Conservation (phyloP, 768 basidiomycete genomes). For the Collybia nuda region DNA sequence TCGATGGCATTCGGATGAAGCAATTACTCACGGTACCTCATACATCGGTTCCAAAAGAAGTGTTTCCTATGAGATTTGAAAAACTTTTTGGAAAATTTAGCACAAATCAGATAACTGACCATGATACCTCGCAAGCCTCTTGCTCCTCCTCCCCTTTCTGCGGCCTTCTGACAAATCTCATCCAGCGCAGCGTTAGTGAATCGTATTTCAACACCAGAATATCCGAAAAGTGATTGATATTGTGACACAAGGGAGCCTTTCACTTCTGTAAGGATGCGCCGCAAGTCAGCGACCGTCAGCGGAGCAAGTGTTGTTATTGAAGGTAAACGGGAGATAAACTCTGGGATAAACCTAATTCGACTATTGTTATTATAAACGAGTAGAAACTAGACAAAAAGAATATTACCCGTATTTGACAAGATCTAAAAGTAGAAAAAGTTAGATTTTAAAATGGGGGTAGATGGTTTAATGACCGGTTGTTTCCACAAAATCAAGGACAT, state of each 20-base stretch:
- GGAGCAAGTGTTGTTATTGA: constrained; percentile 84
- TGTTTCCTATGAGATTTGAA: constrained; percentile 51
- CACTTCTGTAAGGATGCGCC: constrained; percentile 90
- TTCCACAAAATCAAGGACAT: constrained; percentile 68
- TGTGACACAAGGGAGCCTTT: constrained; percentile 90
- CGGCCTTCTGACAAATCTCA: constrained; percentile 78
- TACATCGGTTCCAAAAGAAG: constrained; percentile 91
- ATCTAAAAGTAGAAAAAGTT: constrained; percentile 41
- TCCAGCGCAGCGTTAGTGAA: constrained; percentile 82
- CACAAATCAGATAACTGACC: constrained; percentile 38
- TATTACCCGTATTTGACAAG: constrained; percentile 79
- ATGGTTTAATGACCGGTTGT: constrained; percentile 50
- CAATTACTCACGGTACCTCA: constrained; percentile 74
- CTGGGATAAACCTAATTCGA: constrained; percentile 77
- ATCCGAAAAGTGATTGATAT: constrained; percentile 80
- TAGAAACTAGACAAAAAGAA: neutral
- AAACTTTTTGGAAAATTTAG: too few species aligned
- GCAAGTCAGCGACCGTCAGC: constrained; percentile 77
- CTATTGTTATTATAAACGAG: constrained; percentile 3
- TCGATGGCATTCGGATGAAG: constrained; percentile 2
- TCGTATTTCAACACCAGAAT: constrained; percentile 81
- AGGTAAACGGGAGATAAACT: constrained; percentile 93
- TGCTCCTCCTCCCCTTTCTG: constrained; percentile 85
- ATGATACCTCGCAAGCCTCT: constrained; percentile 88
- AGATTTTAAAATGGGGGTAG: neutral